Evolutionary conservation across 1,284 basidiomycete species (phyloP), one percentile per base, ranked within the genome.

Genomic region (Phylloporus sp.): DNA sequence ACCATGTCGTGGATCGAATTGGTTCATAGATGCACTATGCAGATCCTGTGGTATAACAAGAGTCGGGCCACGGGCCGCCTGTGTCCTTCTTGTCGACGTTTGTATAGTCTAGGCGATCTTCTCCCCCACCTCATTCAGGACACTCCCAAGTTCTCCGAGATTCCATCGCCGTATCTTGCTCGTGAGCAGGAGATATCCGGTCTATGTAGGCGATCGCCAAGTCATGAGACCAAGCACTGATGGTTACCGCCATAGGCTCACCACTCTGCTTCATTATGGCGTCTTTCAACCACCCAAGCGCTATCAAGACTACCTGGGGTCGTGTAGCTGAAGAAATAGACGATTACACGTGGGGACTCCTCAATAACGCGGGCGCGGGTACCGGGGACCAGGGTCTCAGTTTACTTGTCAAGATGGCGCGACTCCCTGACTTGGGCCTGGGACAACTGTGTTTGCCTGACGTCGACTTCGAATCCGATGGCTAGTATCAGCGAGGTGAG

Each of bases 31-130:
- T 42, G 54, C 22, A 42, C 39, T n/a, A 24, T 37, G n/a, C 64
- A 93, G 91, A 88, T 91, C n/a, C 68, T 92, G 28, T 93, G 91
- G 90, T 93, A 92, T 70, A 93, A 93, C 79, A 92, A 91, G 76
- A 91, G 88, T 72, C 83, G 91, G 4, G 73, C 80, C 7, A 82
- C 79, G 8, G 84, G 86, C 60, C 85, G 91, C 34, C 82, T 93
- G 63, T 93, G 91, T 71, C 91, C 91, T 4, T 85, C 90, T 1
- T 93, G 91, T 72, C 84, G 87, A 71, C 79, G 91, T 22, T 75
- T 92, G 29, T 93, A 92, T 69, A 80, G 78, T 17, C 75, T 92
- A 0, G 90, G 90, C 1, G 91, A 93, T 61, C 70, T 79, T 1
- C 78, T 92, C 0, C 81, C 81, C 3, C 82, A 86, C 40, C 84